These are phyloP conservation scores for Oryza meyeriana DNA, from an alignment of 176 grass and related monocot genomes.

Conservation along the genomic window DNA sequence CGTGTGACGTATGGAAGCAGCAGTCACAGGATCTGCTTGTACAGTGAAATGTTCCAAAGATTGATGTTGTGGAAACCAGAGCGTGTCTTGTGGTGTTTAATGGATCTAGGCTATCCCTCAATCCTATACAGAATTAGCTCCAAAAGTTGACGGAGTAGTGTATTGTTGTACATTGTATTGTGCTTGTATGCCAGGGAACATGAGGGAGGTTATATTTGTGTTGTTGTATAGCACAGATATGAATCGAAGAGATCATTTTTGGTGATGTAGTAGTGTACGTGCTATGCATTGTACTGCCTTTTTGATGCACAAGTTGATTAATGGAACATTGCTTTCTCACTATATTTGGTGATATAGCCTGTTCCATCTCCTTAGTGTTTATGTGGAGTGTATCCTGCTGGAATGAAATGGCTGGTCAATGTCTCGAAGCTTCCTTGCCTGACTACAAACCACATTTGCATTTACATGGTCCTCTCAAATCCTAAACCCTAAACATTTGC, in stretches of 20 bases:
- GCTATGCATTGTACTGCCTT: neutral
- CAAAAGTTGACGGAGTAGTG: neutral
- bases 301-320: neutral
- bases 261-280: neutral
- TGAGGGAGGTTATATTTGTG: neutral
- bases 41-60: constrained; percentile 19
- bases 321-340: neutral
- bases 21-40: constrained; percentile 64
- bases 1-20: constrained; percentile 84
- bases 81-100: neutral
- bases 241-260: neutral
- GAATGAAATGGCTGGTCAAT: neutral
- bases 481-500: too few species aligned
- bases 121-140: neutral
- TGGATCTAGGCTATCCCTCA: neutral
- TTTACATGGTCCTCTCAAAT: too few species aligned
- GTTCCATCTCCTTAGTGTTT: neutral
- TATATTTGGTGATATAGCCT: neutral
- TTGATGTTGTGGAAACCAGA: neutral
- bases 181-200: neutral
- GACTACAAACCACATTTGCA: too few species aligned
- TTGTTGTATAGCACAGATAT: neutral
- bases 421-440: too few species aligned
- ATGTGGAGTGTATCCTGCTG: neutral
- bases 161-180: neutral